phyloP scores from a whole-genome alignment of 345 rosid genomes.

The Citrus cavaleriei region DNA sequence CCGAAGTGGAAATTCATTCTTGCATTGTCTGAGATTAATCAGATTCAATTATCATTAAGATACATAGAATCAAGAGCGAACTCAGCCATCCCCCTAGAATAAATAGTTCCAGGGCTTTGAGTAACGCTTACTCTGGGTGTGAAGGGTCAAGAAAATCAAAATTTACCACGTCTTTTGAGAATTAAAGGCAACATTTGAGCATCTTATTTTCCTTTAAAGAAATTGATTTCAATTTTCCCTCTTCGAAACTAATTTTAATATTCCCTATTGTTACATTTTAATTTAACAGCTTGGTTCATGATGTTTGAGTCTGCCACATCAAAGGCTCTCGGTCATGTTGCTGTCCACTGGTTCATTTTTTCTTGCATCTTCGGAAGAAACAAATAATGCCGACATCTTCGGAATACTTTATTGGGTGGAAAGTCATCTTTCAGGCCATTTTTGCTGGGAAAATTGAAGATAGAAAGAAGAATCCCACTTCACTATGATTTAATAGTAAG shows the following conservation, averaged over 20 bases:
- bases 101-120: conserved; percentile 76
- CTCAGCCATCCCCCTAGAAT: conserved; percentile 86
- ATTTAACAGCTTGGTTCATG: too few species aligned
- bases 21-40: too few species aligned
- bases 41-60: conserved; percentile 69
- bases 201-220: too few species aligned
- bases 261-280: too few species aligned
- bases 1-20: too few species aligned
- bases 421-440: neutral
- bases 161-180: conserved; percentile 57
- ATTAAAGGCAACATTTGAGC: too few species aligned
- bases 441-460: neutral
- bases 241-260: too few species aligned
- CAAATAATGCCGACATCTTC: neutral
- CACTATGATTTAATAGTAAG: neutral
- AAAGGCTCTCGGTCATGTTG: too few species aligned
- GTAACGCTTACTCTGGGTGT: conserved; percentile 83
- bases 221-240: too few species aligned
- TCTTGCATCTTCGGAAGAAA: too few species aligned
- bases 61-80: conserved; percentile 87
- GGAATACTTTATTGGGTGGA: neutral
- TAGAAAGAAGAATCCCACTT: neutral
- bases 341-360: too few species aligned
- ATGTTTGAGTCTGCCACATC: too few species aligned
- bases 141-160: conserved; percentile 98